These are phyloP conservation scores for Neoconidiobolus thromboides DNA, from an alignment of 371 early-diverging fungal genomes.

Conservation along the genomic window DNA sequence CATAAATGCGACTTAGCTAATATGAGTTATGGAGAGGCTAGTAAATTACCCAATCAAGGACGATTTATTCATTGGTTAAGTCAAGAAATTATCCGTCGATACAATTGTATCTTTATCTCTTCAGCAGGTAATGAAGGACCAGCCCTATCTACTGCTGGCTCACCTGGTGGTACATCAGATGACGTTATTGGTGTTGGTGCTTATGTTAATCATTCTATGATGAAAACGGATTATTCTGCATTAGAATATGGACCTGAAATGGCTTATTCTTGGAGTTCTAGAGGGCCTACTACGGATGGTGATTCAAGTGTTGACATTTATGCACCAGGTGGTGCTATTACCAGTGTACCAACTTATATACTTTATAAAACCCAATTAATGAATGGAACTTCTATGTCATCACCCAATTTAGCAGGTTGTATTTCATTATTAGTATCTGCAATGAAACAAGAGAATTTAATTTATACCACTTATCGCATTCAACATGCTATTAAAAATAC, in stretches of 20 bases:
- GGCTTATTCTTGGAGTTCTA: conserved; percentile 76
- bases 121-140: conserved; percentile 91
- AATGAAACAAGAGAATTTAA: conserved; percentile 36
- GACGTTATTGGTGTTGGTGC: conserved; percentile 82
- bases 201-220: conserved; percentile 66
- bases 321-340: conserved; percentile 84
- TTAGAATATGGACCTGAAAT: conserved; percentile 52
- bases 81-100: conserved; percentile 62
- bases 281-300: conserved; percentile 79
- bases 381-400: conserved; percentile 86
- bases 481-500: conserved; percentile 58
- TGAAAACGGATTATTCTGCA: conserved; percentile 71
- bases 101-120: conserved; percentile 67
- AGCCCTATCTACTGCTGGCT: conserved; percentile 61
- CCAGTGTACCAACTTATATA: conserved; percentile 77
- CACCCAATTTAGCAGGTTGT: conserved; percentile 82
- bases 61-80: conserved; percentile 60
- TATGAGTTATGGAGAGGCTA: conserved; percentile 85
- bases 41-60: conserved; percentile 47
- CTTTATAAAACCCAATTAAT: conserved; percentile 52
- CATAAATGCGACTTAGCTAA: conserved; percentile 81
- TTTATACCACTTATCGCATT: conserved; percentile 65
- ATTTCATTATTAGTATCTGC: conserved; percentile 63
- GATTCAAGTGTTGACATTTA: conserved; percentile 65
- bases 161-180: conserved; percentile 65